A percentile compares a stretch with the other conserved stretches of the same genome.
Evolutionary conservation across 2,329 filamentous ascomycete species (phyloP).

Genomic region (Amylocarpus encephaloides): DNA sequence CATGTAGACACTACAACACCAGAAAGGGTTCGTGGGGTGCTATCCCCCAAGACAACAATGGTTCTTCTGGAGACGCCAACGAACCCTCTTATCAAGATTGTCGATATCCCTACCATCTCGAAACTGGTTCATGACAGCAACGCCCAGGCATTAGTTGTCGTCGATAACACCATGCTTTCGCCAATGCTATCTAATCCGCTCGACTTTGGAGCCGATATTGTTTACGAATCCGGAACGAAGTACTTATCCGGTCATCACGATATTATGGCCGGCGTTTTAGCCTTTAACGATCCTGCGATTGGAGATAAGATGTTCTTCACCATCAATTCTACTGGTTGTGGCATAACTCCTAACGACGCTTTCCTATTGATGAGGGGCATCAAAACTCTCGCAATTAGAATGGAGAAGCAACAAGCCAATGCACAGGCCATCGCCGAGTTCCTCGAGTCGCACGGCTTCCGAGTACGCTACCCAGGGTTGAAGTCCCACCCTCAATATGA

Average conservation of each 20-base stretch:
- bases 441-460: conserved; percentile 85
- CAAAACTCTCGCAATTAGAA: conserved; percentile 93
- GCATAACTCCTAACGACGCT: conserved; percentile 88
- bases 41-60: conserved; percentile 84
- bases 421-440: conserved; percentile 88
- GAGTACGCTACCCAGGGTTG: conserved; percentile 88
- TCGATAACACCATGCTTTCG: conserved; percentile 99
- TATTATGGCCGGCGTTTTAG: conserved; percentile 96
- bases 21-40: conserved; percentile 59
- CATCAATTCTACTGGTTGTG: conserved; percentile 94
- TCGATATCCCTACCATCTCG: conserved; percentile 80
- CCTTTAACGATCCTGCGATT: conserved; percentile 73
- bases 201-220: conserved; percentile 88
- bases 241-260: conserved; percentile 98
- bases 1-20: conserved; percentile 90
- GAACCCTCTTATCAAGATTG: conserved; percentile 96
- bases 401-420: conserved; percentile 97
- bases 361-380: conserved; percentile 93
- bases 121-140: conserved; percentile 70
- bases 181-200: conserved; percentile 91
- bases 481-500: conserved; percentile 96
- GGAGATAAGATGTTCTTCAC: conserved; percentile 92
- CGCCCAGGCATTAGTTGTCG: conserved; percentile 72
- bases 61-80: conserved; percentile 94
- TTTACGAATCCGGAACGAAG: conserved; percentile 97